Percentiles rank a stretch among this genome's conserved stretches.
Evolutionary conservation across 768 basidiomycete genomes (phyloP).

Genomic region (Boletus fagicola): DNA sequence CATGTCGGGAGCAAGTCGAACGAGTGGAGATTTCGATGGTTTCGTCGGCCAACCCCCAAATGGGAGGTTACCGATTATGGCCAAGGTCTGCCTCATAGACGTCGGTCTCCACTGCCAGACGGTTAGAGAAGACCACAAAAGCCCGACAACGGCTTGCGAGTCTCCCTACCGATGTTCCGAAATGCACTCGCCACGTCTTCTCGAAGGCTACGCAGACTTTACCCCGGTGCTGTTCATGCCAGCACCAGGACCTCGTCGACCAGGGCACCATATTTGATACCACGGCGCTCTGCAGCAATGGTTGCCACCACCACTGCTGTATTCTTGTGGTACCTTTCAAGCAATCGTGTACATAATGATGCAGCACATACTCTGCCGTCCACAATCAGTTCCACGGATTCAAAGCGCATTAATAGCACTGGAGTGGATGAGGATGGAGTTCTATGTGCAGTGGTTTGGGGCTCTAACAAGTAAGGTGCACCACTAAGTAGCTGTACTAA

Average conservation of each 20-base stretch:
- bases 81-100: not conserved
- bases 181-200: constrained; percentile 6
- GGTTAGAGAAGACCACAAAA: not conserved
- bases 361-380: constrained; percentile 12
- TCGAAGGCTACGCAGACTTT: not conserved
- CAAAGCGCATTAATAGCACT: constrained; percentile 19
- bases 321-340: constrained; percentile 40
- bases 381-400: not conserved
- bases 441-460: constrained; percentile 65
- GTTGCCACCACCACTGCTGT: constrained; percentile 28
- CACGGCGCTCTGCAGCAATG: constrained; percentile 13
- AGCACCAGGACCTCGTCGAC: not conserved
- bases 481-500: not conserved
- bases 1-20: constrained; percentile 13
- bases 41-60: not conserved
- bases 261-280: constrained; percentile 1
- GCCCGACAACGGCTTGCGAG: not conserved
- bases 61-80: not conserved
- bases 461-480: constrained; percentile 62
- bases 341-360: constrained; percentile 39
- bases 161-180: constrained; percentile 14
- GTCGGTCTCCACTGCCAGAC: no score
- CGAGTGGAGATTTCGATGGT: not conserved
- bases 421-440: constrained; percentile 25
- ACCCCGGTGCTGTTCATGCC: constrained; percentile 9